Evolutionary conservation across 2,329 filamentous ascomycete genomes (phyloP), one percentile per base, ranked within the genome.

Genomic region (Westerdykella aurantiaca): DNA sequence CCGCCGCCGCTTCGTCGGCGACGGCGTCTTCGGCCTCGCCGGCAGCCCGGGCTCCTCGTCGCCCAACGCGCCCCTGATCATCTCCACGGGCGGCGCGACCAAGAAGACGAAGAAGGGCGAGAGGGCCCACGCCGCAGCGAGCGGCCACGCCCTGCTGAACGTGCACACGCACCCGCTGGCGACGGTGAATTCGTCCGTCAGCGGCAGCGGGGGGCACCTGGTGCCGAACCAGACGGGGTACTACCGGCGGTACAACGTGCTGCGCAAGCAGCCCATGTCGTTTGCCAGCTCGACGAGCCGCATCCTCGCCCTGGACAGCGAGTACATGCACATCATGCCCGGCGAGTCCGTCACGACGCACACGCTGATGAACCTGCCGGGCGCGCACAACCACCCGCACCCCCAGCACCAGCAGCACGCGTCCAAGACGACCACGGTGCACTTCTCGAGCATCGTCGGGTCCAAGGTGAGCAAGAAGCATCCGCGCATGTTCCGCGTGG

Each of bases 311-410:
- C 87, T 94, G 52, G 87, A 91, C 56, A 86, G 86, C 47, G 88
- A 94, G 63, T 93, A 90, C 64, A 81, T 94, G 49, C 86, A 91
- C 66, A 88, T 94, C 56, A 84, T 88, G 77, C 86, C 87, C 2
- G 69, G 69, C 5, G 69, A 71, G 21, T 58, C 58, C 0, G 55
- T 54, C n/a, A 57, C 57, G 1, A 35, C 33, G n/a, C 25, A 29
- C 11, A 29, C 25, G 25, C 25, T 29, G 25, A 29, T 29, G 25
- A 29, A 29, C 11, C 9, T 12, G 25, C 9, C 25, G 11, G 25
- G 25, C 9, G 62, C 61, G 17, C 33, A 35, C n/a, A 14, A 34
- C 50, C 57, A 38, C 31, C 46, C 9, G 17, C 33, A 35, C 10
- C 37, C 52, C 58, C 13, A 46, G 21, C 75, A 82, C 82, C 31